Conservation (phyloP, 2,329 filamentous ascomycete genomes). For the Colletotrichum sp. region DNA sequence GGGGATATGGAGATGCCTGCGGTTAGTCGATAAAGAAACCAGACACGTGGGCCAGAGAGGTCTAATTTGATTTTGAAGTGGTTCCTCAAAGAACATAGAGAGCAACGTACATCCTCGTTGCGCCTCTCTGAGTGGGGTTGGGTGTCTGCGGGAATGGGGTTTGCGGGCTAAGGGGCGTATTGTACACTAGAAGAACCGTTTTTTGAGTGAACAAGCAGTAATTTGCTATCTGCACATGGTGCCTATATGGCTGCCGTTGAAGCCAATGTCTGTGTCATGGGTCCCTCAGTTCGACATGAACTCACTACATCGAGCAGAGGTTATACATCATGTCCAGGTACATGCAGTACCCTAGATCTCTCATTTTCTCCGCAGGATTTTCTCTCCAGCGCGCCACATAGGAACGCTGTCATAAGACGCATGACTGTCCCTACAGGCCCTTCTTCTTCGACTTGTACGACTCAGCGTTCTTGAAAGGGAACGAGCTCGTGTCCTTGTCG, state of each 20-base stretch:
- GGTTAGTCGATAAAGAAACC: neutral
- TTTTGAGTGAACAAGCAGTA: neutral
- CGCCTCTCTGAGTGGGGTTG: neutral
- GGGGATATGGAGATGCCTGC: neutral
- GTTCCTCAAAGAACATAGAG: neutral
- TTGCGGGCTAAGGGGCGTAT: neutral
- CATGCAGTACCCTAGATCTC: neutral
- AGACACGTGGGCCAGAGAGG: neutral
- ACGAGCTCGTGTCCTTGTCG: constrained; percentile 44
- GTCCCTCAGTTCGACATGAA: neutral
- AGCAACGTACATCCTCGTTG: neutral
- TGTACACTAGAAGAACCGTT: neutral
- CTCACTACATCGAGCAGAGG: neutral
- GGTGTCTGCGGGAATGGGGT: neutral
- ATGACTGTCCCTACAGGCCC: constrained; percentile 27
- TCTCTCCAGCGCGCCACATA: neutral
- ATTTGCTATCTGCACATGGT: neutral
- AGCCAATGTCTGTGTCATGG: neutral
- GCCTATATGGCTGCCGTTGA: neutral
- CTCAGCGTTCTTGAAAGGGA: constrained; percentile 41
- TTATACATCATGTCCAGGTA: neutral
- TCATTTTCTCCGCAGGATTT: neutral
- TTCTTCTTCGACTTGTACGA: constrained; percentile 44
- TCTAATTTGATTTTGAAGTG: neutral
- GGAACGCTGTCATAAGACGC: neutral